Percentiles rank a stretch among this genome's conserved stretches.
These are phyloP conservation scores for Hypsizygus ulmarius DNA, from an alignment of 1,284 basidiomycete species.

Conservation along the genomic window DNA sequence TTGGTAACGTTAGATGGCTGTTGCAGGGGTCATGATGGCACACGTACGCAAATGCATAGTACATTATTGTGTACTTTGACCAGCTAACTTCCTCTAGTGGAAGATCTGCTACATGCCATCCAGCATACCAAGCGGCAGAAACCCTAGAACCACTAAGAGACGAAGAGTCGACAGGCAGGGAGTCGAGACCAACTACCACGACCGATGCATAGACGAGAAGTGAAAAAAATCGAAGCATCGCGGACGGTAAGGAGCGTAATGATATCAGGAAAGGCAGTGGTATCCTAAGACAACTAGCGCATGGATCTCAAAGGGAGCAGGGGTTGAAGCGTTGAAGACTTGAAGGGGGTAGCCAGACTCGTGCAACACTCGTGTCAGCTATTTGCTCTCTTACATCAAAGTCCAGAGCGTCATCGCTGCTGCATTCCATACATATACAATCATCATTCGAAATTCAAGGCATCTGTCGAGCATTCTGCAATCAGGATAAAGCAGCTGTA, in stretches of 20 bases:
- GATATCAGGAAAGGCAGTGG: not conserved
- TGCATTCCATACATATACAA: no score
- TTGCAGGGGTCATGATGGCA: not conserved
- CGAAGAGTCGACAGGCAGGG: slow-evolving; percentile 4
- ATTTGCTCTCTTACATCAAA: no score
- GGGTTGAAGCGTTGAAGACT: not conserved
- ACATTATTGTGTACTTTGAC: slow-evolving; percentile 61
- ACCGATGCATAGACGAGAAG: not conserved
- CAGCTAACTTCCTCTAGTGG: slow-evolving; percentile 52
- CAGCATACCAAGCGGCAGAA: slow-evolving; percentile 62
- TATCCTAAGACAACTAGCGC: slow-evolving; percentile 1
- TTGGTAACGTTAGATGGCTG: not conserved
- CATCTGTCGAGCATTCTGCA: no score
- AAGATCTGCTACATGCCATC: slow-evolving; percentile 53
- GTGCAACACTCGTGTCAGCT: no score
- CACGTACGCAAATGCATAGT: slow-evolving; percentile 64
- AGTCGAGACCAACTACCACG: slow-evolving; percentile 4
- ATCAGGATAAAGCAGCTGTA: no score
- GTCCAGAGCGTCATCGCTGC: no score
- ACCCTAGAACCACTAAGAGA: slow-evolving; percentile 9
- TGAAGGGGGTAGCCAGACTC: no score
- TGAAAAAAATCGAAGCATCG: slow-evolving; percentile 5
- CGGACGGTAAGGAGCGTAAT: slow-evolving; percentile 1
- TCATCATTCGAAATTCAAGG: no score
- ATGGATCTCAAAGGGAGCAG: slow-evolving; percentile 2